Evolutionary conservation across 495 filamentous ascomycete genomes (phyloP).

Genomic region (Poronia punctata): DNA sequence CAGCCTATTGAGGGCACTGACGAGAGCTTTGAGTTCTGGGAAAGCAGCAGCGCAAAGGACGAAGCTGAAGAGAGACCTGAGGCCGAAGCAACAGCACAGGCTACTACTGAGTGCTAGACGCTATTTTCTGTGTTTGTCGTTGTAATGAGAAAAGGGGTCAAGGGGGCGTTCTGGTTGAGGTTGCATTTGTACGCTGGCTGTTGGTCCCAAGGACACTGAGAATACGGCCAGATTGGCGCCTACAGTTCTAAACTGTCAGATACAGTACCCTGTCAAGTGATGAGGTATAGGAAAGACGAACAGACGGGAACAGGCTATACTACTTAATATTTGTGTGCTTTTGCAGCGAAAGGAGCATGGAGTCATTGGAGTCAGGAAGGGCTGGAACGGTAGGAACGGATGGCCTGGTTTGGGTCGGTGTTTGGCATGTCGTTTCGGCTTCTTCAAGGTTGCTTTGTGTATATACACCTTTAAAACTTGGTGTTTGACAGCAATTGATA

Average conservation of each 20-base stretch:
- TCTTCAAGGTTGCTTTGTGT: conserved; percentile 7
- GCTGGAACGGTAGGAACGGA: neutral
- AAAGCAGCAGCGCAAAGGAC: conserved; percentile 54
- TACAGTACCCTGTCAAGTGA: too few species aligned
- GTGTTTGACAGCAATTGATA: conserved; percentile 1
- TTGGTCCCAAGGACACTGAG: too few species aligned
- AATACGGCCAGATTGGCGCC: too few species aligned
- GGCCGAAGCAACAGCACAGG: conserved; percentile 17
- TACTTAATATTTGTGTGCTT: conserved; percentile 17
- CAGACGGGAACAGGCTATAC: neutral
- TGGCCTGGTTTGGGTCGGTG: conserved; percentile 4
- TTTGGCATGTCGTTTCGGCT: neutral
- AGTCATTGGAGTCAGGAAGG: conserved; percentile 5
- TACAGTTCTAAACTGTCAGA: too few species aligned
- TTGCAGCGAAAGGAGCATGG: conserved; percentile 2
- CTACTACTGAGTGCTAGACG: conserved; percentile 10
- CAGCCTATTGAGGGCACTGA: conserved; percentile 46
- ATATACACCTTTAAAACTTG: conserved; percentile 7
- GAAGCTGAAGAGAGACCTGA: too few species aligned
- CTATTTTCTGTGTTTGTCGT: too few species aligned
- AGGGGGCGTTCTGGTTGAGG: neutral
- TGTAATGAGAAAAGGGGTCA: too few species aligned
- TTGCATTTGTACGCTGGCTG: too few species aligned
- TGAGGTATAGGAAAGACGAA: too few species aligned
- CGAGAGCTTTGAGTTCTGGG: conserved; percentile 57